Evolutionary conservation across 2,329 filamentous ascomycete genomes (phyloP).

Genomic region (Pseudogymnoascus sp.): DNA sequence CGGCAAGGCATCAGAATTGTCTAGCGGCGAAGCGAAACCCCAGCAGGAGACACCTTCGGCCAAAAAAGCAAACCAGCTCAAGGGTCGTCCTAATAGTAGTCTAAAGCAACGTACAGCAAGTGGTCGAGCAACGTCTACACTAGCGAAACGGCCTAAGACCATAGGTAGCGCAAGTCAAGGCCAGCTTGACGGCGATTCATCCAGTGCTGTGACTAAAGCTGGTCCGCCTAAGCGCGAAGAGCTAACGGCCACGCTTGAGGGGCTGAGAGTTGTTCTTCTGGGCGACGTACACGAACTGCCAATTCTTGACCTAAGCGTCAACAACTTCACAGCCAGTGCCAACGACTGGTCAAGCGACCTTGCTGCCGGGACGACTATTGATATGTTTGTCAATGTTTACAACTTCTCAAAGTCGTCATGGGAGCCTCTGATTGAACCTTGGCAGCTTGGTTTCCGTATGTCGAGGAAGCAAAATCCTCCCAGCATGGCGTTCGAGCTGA

Average conservation of each 20-base stretch:
- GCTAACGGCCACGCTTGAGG: constrained; percentile 77
- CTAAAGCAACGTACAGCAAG: constrained; percentile 52
- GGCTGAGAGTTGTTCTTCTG: constrained; percentile 86
- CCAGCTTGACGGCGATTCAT: constrained; percentile 34
- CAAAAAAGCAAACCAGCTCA: constrained; percentile 49
- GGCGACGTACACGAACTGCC: constrained; percentile 94
- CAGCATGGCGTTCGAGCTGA: constrained; percentile 72
- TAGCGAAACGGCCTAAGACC: constrained; percentile 37
- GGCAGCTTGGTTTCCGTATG: constrained; percentile 88
- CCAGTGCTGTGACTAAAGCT: constrained; percentile 45
- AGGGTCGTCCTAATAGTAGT: constrained; percentile 22
- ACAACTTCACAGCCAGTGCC: constrained; percentile 77
- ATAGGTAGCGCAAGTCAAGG: constrained; percentile 12
- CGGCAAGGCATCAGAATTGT: constrained; percentile 82
- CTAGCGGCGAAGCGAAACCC: constrained; percentile 51
- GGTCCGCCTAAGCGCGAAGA: constrained; percentile 53
- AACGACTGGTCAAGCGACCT: constrained; percentile 87
- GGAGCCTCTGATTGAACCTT: constrained; percentile 94
- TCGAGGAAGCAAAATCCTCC: constrained; percentile 70
- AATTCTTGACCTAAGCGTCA: constrained; percentile 87
- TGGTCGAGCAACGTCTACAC: constrained; percentile 47
- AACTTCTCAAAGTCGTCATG: constrained; percentile 99
- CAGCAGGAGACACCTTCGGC: constrained; percentile 37
- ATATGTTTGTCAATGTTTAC: constrained; percentile 93
- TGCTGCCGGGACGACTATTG: constrained; percentile 81